phyloP scores from a whole-genome alignment of 768 basidiomycete genomes.

The Paxillus ammoniavirescens region DNA sequence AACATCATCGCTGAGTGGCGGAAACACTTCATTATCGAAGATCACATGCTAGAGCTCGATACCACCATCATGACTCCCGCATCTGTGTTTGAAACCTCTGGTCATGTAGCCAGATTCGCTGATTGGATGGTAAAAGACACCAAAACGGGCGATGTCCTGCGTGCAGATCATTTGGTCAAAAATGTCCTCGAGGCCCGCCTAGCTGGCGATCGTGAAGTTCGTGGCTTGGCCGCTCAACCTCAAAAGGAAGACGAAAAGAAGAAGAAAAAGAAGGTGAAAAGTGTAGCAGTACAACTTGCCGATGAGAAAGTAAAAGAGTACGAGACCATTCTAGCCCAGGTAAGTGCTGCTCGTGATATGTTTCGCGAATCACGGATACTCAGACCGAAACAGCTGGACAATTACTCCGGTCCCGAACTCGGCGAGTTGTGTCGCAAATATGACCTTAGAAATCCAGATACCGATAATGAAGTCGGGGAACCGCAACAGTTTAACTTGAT shows the following conservation, averaged over 20 bases:
- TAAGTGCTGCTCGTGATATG: constrained; percentile 33
- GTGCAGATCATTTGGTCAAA: constrained; percentile 95
- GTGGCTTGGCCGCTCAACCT: constrained; percentile 67
- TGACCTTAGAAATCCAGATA: constrained; percentile 85
- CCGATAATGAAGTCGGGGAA: constrained; percentile 88
- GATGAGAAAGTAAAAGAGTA: constrained; percentile 78
- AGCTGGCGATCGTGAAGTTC: constrained; percentile 87
- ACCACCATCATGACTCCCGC: constrained; percentile 97
- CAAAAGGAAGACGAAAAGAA: constrained; percentile 51
- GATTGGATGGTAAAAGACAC: constrained; percentile 99
- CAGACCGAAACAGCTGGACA: constrained; percentile 51
- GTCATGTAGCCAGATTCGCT: constrained; percentile 96
- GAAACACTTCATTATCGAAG: constrained; percentile 96
- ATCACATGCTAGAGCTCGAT: constrained; percentile 97
- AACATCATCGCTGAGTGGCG: constrained; percentile 98
- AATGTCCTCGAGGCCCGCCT: constrained; percentile 87
- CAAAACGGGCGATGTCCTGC: constrained; percentile 93
- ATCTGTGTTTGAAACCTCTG: constrained; percentile 93
- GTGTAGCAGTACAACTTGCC: constrained; percentile 63
- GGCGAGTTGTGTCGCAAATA: constrained; percentile 82
- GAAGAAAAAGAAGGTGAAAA: constrained; percentile 74
- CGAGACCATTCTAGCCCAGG: constrained; percentile 85
- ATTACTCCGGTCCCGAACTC: constrained; percentile 86
- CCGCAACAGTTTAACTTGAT: constrained; percentile 98
- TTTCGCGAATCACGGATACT: background rate